Conservation (phyloP, 2,329 filamentous ascomycete genomes). For the Xylariaceae sp. region DNA sequence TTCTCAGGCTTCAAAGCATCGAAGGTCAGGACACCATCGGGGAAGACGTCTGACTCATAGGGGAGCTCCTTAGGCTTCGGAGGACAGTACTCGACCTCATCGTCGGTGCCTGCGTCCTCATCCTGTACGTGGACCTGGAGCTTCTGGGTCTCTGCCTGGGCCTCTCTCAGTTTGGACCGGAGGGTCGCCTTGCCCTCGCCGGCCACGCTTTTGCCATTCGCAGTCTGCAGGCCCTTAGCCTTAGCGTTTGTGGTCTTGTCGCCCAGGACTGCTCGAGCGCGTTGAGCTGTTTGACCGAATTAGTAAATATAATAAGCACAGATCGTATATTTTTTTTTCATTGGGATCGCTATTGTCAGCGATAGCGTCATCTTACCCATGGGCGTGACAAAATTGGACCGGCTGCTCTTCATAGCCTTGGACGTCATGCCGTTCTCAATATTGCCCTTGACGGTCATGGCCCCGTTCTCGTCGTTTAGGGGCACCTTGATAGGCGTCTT, state of each 20-base stretch:
- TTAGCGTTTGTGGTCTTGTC: slow-evolving; percentile 97
- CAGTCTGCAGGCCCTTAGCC: slow-evolving; percentile 60
- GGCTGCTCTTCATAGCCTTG: slow-evolving; percentile 47
- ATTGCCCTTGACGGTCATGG: slow-evolving; percentile 28
- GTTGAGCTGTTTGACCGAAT: slow-evolving; percentile 44
- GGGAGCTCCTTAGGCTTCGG: slow-evolving; percentile 62
- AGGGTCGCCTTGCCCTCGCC: slow-evolving; percentile 38
- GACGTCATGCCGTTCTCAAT: slow-evolving; percentile 39
- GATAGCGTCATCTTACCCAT: slow-evolving; percentile 53
- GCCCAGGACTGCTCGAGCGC: slow-evolving; percentile 74
- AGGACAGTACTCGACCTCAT: slow-evolving; percentile 87
- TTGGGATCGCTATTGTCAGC: background rate
- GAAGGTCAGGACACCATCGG: slow-evolving; percentile 51
- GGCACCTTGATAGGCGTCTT: slow-evolving; percentile 78
- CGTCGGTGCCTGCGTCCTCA: slow-evolving; percentile 47
- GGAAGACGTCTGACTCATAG: slow-evolving; percentile 66
- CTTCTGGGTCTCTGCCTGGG: slow-evolving; percentile 45
- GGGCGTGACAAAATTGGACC: slow-evolving; percentile 70
- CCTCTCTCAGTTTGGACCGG: slow-evolving; percentile 10
- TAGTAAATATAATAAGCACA: slow-evolving; percentile 1
- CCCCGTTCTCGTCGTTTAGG: slow-evolving; percentile 81
- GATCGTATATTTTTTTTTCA: background rate
- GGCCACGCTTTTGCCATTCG: slow-evolving; percentile 55
- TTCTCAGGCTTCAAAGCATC: slow-evolving; percentile 55
- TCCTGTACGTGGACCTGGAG: slow-evolving; percentile 57